A percentile compares a stretch with the other conserved stretches of the same genome.
phyloP scores from a whole-genome alignment of 129 eudicot genomes.

The Centella asiatica region DNA sequence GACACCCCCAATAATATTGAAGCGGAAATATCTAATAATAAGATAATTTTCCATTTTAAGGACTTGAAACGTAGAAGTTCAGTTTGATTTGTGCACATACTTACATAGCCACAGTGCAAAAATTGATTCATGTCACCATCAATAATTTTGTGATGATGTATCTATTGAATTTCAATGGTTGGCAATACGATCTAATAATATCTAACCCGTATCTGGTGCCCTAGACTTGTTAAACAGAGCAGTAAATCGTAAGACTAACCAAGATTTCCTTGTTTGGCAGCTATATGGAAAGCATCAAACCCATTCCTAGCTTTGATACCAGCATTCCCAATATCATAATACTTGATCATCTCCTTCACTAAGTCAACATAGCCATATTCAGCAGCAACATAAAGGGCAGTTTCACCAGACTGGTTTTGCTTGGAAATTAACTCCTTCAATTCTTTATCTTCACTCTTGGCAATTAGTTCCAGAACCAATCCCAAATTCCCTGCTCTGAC shows the following conservation, averaged over 20 bases:
- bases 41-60: not conserved
- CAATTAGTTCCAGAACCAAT: conserved; percentile 25
- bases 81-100: not conserved
- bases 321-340: conserved; percentile 42
- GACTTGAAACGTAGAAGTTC: not conserved
- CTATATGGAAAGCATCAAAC: conserved; percentile 48
- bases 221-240: not conserved
- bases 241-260: conserved; percentile 28
- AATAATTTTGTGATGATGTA: not conserved
- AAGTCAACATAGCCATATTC: conserved; percentile 37
- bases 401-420: conserved; percentile 51
- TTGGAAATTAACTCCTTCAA: conserved; percentile 30
- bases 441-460: conserved; percentile 29
- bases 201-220: not conserved
- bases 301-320: conserved; percentile 51
- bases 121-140: not conserved
- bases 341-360: conserved; percentile 43
- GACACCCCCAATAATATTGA: not conserved
- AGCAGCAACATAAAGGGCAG: conserved; percentile 58
- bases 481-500: conserved; percentile 42
- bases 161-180: not conserved
- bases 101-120: not conserved
- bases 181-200: not conserved
- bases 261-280: conserved; percentile 52
- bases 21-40: not conserved